Conservation (phyloP, 1,139 yeast species). For the Saccharomyces hybrid region DNA sequence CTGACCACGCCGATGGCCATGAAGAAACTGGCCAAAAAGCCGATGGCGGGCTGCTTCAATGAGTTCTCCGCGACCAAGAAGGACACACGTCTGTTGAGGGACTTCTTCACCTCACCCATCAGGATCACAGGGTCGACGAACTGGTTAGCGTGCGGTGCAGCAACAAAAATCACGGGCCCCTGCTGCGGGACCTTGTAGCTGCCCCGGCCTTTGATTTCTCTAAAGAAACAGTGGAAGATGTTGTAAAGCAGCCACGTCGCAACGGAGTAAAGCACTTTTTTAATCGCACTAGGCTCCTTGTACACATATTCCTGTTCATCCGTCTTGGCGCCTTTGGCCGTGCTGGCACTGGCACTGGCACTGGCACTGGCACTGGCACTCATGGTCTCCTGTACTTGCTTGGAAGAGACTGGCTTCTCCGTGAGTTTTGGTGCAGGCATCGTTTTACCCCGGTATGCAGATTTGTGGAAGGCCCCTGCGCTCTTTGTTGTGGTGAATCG, state of each 20-base stretch:
- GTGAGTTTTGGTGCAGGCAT: conserved; percentile 1
- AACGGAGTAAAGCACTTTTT: conserved; percentile 42
- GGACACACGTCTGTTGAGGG: conserved; percentile 67
- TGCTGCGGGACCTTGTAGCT: conserved; percentile 70
- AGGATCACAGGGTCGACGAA: conserved; percentile 86
- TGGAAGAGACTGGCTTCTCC: conserved; percentile 3
- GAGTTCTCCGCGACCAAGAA: conserved; percentile 85
- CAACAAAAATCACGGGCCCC: conserved; percentile 90
- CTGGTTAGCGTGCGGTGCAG: conserved; percentile 96
- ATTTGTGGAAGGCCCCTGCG: neutral
- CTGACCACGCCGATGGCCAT: conserved; percentile 84
- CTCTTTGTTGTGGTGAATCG: neutral
- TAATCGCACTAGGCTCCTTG: conserved; percentile 32
- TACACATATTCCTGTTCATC: conserved; percentile 9
- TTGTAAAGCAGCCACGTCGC: conserved; percentile 41
- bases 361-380: neutral
- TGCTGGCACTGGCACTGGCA: neutral
- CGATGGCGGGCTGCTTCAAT: conserved; percentile 59
- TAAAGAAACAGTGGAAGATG: conserved; percentile 58
- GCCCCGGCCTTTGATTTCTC: conserved; percentile 86
- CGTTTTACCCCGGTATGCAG: neutral
- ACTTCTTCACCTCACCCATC: conserved; percentile 71
- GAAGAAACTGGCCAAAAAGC: conserved; percentile 66
- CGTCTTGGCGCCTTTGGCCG: neutral
- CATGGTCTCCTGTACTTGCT: neutral